A percentile compares a stretch with the other conserved stretches of the same genome.
phyloP scores from a whole-genome alignment of 2,329 filamentous ascomycete species.

The Reticulascus tulasneorum region DNA sequence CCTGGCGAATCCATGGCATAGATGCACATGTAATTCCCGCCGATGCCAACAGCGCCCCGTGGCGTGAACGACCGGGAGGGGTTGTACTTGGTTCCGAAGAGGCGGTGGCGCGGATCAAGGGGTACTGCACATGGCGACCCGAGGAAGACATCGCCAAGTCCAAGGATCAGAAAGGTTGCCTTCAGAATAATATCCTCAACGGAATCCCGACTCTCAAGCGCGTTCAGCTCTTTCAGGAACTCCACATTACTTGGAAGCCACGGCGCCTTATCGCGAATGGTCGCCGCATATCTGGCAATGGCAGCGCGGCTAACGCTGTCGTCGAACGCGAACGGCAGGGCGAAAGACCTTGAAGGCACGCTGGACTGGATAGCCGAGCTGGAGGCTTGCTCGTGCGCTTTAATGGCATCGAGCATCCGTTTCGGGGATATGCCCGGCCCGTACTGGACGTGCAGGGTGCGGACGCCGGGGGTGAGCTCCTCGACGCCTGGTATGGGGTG shows the following conservation, averaged over 20 bases:
- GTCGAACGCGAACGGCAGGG: slow-evolving; percentile 34
- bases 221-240: slow-evolving; percentile 39
- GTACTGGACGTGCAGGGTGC: slow-evolving; percentile 29
- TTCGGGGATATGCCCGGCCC: slow-evolving; percentile 12
- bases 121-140: slow-evolving; percentile 32
- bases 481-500: slow-evolving; percentile 22
- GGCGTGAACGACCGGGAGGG: slow-evolving; percentile 32
- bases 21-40: slow-evolving; percentile 34
- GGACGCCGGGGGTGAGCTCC: slow-evolving; percentile 29
- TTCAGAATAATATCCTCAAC: slow-evolving; percentile 25
- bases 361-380: slow-evolving; percentile 13
- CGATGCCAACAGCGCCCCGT: slow-evolving; percentile 29
- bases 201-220: slow-evolving; percentile 16
- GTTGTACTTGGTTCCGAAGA: slow-evolving; percentile 34
- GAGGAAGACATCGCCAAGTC: slow-evolving; percentile 35
- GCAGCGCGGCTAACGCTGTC: slow-evolving; percentile 41
- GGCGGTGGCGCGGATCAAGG: slow-evolving; percentile 27
- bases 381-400: slow-evolving; percentile 20
- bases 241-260: slow-evolving; percentile 60
- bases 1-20: slow-evolving; percentile 33
- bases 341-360: slow-evolving; percentile 25
- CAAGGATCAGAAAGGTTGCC: slow-evolving; percentile 30
- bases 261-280: slow-evolving; percentile 55
- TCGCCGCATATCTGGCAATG: slow-evolving; percentile 57
- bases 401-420: slow-evolving; percentile 16